These are phyloP conservation scores for Carex littledalei DNA, from an alignment of 176 grass and related monocot species.

Conservation along the genomic window DNA sequence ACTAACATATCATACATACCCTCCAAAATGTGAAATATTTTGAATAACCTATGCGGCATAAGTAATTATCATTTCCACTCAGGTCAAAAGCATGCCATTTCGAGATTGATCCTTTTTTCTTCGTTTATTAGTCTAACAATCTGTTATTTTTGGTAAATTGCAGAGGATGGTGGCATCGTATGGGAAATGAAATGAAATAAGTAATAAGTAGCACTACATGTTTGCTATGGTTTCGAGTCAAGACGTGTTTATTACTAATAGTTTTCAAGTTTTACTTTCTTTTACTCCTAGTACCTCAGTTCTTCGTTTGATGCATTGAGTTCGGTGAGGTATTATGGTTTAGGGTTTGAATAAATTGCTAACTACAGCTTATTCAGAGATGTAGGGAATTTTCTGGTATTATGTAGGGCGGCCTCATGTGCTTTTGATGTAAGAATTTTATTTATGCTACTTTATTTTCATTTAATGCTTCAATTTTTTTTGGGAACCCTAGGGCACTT, in stretches of 20 bases:
- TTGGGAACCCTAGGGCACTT: background rate
- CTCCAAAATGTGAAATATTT: background rate
- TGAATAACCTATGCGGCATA: background rate
- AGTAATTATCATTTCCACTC: background rate
- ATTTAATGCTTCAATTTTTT: background rate
- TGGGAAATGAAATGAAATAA: slow-evolving; percentile 60
- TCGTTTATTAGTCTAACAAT: slow-evolving; percentile 13
- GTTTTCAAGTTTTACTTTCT: background rate
- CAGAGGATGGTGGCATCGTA: slow-evolving; percentile 73
- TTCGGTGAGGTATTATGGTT: background rate
- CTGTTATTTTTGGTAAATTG: slow-evolving; percentile 36
- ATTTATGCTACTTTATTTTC: background rate
- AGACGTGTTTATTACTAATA: background rate
- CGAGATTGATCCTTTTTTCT: background rate
- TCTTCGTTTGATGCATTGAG: background rate
- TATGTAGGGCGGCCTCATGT: background rate
- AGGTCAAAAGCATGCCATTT: background rate
- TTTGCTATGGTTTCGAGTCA: background rate
- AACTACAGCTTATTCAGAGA: background rate
- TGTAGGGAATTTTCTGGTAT: background rate
- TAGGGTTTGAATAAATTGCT: background rate
- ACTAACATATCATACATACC: background rate
- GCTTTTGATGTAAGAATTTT: background rate
- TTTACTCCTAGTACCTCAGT: background rate
- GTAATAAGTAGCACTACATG: slow-evolving; percentile 9